Conservation (phyloP, 1,284 basidiomycete species). For the Moesziomyces aphidis region DNA sequence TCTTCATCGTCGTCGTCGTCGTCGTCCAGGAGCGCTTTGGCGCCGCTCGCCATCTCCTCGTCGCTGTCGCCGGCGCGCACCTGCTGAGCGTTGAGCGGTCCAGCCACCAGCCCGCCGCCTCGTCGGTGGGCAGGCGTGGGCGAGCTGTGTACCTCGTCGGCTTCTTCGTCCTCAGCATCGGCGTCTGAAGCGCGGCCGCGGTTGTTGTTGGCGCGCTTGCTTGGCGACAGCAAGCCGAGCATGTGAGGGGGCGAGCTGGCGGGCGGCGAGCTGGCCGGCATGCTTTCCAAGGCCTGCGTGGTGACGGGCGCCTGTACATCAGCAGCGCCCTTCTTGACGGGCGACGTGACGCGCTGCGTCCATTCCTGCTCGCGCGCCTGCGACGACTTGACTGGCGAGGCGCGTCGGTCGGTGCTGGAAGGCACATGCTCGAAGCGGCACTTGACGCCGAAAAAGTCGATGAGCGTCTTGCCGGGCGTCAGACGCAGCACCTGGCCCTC, state of each 20-base stretch:
- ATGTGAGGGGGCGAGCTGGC: slow-evolving; percentile 37
- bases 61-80: slow-evolving; percentile 43
- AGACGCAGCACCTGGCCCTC: slow-evolving; percentile 61
- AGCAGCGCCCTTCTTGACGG: slow-evolving; percentile 24
- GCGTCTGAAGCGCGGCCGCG: not conserved
- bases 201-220: slow-evolving; percentile 10
- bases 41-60: slow-evolving; percentile 17
- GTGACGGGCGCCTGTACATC: not conserved
- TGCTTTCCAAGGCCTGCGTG: not conserved
- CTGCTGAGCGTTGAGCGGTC: slow-evolving; percentile 36
- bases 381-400: slow-evolving; percentile 28
- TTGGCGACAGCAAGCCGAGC: slow-evolving; percentile 19
- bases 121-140: slow-evolving; percentile 34
- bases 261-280: slow-evolving; percentile 28
- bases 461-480: slow-evolving; percentile 38
- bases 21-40: slow-evolving; percentile 14
- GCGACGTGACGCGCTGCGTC: slow-evolving; percentile 37
- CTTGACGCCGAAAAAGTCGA: slow-evolving; percentile 63
- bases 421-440: slow-evolving; percentile 41
- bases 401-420: slow-evolving; percentile 17
- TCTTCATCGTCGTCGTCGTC: slow-evolving; percentile 28
- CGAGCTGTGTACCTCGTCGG: slow-evolving; percentile 31
- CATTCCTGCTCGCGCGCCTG: slow-evolving; percentile 19
- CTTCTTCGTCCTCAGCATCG: slow-evolving; percentile 25
- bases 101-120: slow-evolving; percentile 30